phyloP scores from a whole-genome alignment of 2,329 filamentous ascomycete species.

The Epichloe typhina region DNA sequence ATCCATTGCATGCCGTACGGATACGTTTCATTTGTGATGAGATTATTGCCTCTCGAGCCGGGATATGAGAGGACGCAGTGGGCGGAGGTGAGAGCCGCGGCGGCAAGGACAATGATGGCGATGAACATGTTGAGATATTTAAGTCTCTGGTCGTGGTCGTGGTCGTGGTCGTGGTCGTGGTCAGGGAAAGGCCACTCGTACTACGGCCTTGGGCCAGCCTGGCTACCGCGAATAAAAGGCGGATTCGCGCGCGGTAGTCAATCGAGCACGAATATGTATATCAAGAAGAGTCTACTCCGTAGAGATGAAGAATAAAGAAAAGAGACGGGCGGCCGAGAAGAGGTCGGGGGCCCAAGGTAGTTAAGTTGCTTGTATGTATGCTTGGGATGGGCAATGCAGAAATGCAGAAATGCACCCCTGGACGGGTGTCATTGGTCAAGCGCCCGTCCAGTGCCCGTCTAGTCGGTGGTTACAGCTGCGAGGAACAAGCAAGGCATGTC shows the following conservation, averaged over 20 bases:
- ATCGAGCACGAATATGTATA: too few species aligned
- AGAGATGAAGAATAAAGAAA: not conserved
- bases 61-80: slow-evolving; percentile 81
- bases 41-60: slow-evolving; percentile 76
- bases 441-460: too few species aligned
- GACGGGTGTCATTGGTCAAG: too few species aligned
- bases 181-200: not conserved
- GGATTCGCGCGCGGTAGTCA: not conserved
- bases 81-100: slow-evolving; percentile 41
- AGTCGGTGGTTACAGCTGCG: not conserved
- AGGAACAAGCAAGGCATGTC: not conserved
- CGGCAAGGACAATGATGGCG: slow-evolving; percentile 23
- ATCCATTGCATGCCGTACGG: slow-evolving; percentile 93
- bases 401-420: too few species aligned
- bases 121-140: not conserved
- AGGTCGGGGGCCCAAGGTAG: not conserved
- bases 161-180: too few species aligned
- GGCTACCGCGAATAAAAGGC: not conserved
- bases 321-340: not conserved
- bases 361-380: not conserved
- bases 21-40: slow-evolving; percentile 63
- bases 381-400: too few species aligned
- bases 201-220: not conserved
- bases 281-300: too few species aligned
- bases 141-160: too few species aligned